These are phyloP conservation scores for Tulasnella sp. DNA, from an alignment of 768 basidiomycete genomes.

Conservation along the genomic window DNA sequence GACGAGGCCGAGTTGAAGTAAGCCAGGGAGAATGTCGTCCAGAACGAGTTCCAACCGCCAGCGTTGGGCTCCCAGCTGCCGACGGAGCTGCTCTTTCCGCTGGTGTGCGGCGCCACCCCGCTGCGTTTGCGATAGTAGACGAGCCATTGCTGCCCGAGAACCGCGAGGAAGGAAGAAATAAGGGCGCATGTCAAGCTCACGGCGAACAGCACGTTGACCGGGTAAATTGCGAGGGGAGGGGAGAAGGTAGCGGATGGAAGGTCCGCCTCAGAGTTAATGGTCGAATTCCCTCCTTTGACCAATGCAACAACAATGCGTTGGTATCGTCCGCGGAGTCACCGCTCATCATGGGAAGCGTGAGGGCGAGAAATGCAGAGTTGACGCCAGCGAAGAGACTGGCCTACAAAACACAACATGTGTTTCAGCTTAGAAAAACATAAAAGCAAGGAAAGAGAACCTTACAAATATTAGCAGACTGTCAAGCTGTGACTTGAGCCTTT, in stretches of 20 bases:
- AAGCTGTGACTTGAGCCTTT: neutral
- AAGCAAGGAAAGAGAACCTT: neutral
- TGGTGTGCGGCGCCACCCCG: neutral
- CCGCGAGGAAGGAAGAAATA: neutral
- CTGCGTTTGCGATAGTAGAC: neutral
- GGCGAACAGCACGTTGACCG: neutral
- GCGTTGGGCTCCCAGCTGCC: neutral
- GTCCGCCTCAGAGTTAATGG: neutral
- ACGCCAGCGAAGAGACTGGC: neutral
- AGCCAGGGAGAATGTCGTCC: neutral
- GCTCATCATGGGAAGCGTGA: conserved; percentile 6
- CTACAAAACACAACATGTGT: neutral
- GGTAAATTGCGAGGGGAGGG: neutral
- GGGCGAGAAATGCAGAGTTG: neutral
- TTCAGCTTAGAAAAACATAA: neutral
- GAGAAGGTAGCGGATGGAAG: neutral
- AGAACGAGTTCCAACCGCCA: neutral
- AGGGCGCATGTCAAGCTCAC: neutral
- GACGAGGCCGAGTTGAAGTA: neutral
- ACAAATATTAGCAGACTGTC: neutral
- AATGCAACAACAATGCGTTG: neutral
- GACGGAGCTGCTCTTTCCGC: neutral
- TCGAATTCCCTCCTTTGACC: neutral
- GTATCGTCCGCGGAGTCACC: neutral
- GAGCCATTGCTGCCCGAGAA: neutral